phyloP scores from a whole-genome alignment of 2,329 filamentous ascomycete species.

The Cladophialophora chaetospira region DNA sequence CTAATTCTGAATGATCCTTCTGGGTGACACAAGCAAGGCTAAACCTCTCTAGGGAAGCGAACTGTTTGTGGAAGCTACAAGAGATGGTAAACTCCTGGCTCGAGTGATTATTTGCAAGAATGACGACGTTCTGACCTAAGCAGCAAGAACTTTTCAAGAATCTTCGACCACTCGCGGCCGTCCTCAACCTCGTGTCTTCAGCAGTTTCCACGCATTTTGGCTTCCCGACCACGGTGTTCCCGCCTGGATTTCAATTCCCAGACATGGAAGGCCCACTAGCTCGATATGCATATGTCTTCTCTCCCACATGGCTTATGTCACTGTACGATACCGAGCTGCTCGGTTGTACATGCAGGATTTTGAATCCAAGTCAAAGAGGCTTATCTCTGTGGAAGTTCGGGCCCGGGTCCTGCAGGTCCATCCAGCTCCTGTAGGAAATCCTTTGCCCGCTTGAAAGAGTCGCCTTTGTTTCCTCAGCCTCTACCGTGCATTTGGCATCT shows the following conservation, averaged over 20 bases:
- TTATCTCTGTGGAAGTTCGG: neutral
- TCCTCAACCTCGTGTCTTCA: neutral
- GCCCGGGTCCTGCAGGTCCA: no score
- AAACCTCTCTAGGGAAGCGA: neutral
- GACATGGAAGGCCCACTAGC: neutral
- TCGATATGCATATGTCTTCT: no score
- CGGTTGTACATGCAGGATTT: neutral
- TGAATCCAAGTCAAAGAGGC: neutral
- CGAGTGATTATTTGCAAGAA: neutral
- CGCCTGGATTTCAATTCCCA: constrained; percentile 1
- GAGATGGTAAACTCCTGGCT: neutral
- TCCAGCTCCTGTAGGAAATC: neutral
- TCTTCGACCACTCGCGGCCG: neutral
- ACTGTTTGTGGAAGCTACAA: neutral
- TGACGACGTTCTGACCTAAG: constrained; percentile 15
- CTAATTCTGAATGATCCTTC: constrained; percentile 4
- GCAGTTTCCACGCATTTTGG: no score
- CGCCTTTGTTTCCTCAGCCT: neutral
- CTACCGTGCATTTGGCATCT: neutral
- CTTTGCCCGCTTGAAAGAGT: neutral
- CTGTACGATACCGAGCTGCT: neutral
- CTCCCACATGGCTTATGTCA: constrained; percentile 7
- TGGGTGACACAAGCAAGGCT: neutral
- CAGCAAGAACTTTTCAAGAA: neutral
- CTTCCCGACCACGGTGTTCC: neutral